phyloP scores from a whole-genome alignment of 371 early-diverging fungal species.

The Smittium mucronatum region DNA sequence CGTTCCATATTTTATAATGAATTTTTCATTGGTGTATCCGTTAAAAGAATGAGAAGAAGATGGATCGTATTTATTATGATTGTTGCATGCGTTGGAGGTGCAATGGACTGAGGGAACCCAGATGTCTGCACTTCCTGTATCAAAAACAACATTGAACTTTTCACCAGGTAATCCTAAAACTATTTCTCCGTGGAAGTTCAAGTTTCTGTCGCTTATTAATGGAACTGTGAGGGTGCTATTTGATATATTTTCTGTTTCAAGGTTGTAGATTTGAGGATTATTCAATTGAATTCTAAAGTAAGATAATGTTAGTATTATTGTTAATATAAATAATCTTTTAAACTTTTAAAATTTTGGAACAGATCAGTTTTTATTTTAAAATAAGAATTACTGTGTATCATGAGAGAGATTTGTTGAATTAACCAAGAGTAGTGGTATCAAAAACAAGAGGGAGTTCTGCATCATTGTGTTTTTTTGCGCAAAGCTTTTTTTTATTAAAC shows the following conservation, averaged over 20 bases:
- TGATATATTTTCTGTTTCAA: not conserved
- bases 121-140: conserved; percentile 62
- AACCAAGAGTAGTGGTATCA: too few relatives aligned
- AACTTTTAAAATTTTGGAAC: too few relatives aligned
- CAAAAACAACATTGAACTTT: conserved; percentile 48
- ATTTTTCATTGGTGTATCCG: conserved; percentile 37
- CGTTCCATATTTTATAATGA: conserved; percentile 50
- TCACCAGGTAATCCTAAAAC: conserved; percentile 54
- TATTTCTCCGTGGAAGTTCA: conserved; percentile 41
- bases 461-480: too few relatives aligned
- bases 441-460: too few relatives aligned
- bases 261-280: not conserved
- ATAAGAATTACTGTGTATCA: too few relatives aligned
- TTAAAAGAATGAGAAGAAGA: conserved; percentile 34
- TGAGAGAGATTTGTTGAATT: too few relatives aligned
- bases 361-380: too few relatives aligned
- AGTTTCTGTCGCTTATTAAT: conserved; percentile 34
- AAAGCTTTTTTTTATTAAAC: too few relatives aligned
- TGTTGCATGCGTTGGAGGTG: conserved; percentile 26
- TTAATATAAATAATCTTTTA: too few relatives aligned
- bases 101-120: conserved; percentile 44
- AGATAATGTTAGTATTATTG: too few relatives aligned
- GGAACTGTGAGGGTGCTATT: conserved; percentile 36
- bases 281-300: not conserved
- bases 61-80: conserved; percentile 30